Evolutionary conservation across 2,329 filamentous ascomycete species (phyloP).

Genomic region (Neopestalotiopsis sp.): DNA sequence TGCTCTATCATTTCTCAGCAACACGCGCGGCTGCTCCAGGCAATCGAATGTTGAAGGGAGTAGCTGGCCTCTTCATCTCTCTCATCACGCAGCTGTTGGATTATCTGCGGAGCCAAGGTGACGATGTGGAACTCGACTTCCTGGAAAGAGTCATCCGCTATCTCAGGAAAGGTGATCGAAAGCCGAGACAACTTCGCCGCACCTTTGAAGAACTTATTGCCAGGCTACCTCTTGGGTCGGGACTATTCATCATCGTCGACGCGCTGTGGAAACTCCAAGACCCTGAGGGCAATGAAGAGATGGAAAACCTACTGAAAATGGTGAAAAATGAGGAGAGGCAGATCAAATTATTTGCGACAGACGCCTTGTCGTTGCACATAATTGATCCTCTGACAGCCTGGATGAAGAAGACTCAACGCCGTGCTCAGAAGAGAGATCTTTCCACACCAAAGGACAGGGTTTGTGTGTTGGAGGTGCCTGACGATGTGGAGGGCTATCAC

Average conservation of each 20-base stretch:
- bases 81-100: constrained; percentile 20
- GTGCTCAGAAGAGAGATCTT: neutral
- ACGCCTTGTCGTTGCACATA: constrained; percentile 3
- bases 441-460: neutral
- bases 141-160: constrained; percentile 16
- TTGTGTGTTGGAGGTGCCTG: constrained; percentile 1
- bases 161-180: neutral
- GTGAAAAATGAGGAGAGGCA: neutral
- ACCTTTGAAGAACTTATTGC: neutral
- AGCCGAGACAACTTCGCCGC: neutral
- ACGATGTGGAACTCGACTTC: constrained; percentile 17
- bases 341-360: constrained; percentile 12
- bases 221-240: neutral
- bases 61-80: constrained; percentile 13
- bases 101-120: constrained; percentile 10
- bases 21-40: neutral
- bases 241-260: constrained; percentile 1
- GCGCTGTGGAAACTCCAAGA: neutral
- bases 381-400: neutral
- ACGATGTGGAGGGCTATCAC: constrained; percentile 6
- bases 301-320: neutral
- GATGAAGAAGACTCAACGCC: neutral
- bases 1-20: constrained; percentile 19
- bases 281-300: neutral
- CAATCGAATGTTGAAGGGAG: neutral